Conservation (phyloP, 2,329 filamentous ascomycete genomes). For the Eurotiales sp. region DNA sequence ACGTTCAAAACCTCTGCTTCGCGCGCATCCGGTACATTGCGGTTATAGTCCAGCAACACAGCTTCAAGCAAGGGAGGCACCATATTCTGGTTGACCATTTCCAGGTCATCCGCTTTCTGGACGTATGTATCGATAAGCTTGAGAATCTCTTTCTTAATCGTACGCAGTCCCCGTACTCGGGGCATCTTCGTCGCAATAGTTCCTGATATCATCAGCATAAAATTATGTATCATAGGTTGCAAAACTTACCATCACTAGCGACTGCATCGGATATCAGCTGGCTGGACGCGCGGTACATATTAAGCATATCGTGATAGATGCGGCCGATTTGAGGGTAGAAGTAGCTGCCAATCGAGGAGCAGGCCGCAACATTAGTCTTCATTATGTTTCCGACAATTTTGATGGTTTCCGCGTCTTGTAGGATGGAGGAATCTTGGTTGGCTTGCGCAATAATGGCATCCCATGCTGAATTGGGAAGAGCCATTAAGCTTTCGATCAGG, state of each 20-base stretch:
- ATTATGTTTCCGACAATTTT: constrained; percentile 99
- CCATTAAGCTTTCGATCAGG: constrained; percentile 87
- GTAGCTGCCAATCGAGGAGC: constrained; percentile 91
- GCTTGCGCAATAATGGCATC: constrained; percentile 89
- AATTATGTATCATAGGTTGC: neutral
- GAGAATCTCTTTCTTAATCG: constrained; percentile 98
- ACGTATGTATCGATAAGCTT: constrained; percentile 98
- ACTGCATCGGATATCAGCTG: constrained; percentile 93
- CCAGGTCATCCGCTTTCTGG: constrained; percentile 93
- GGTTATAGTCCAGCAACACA: constrained; percentile 92
- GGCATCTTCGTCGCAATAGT: constrained; percentile 96
- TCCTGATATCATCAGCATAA: constrained; percentile 47
- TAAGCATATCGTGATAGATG: constrained; percentile 97
- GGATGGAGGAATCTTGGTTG: constrained; percentile 75
- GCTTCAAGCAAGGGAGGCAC: constrained; percentile 94
- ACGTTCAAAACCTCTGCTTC: constrained; percentile 96
- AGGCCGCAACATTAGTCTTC: constrained; percentile 99
- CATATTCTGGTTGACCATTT: constrained; percentile 89
- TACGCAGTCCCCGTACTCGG: constrained; percentile 87
- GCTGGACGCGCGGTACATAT: constrained; percentile 98
- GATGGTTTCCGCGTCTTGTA: constrained; percentile 92
- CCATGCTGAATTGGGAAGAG: constrained; percentile 89
- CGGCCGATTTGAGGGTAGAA: constrained; percentile 97
- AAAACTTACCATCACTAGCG: constrained; percentile 66
- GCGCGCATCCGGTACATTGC: constrained; percentile 90